phyloP scores from a whole-genome alignment of 2,329 filamentous ascomycete genomes.

The Ramularia collo-cygni region DNA sequence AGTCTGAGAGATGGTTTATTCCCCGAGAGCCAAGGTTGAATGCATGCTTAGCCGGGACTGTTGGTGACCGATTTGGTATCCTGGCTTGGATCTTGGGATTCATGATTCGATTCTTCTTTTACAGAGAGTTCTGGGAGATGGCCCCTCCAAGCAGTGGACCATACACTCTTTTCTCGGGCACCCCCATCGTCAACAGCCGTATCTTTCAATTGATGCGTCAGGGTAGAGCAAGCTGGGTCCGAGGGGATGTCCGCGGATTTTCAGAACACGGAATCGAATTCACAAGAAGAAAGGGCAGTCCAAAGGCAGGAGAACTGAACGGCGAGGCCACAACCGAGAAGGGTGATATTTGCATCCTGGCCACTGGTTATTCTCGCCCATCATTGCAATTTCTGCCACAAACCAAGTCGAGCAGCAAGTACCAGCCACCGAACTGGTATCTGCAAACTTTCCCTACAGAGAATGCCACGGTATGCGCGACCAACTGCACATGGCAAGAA shows the following conservation, averaged over 20 bases:
- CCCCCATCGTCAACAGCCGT: constrained; percentile 42
- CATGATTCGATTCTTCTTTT: constrained; percentile 70
- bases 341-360: constrained; percentile 73
- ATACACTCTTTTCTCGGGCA: constrained; percentile 69
- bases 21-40: constrained; percentile 71
- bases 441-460: constrained; percentile 74
- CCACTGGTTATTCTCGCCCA: constrained; percentile 72
- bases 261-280: constrained; percentile 58
- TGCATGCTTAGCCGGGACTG: constrained; percentile 65
- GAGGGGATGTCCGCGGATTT: constrained; percentile 67
- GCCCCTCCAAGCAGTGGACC: constrained; percentile 50
- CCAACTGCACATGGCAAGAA: constrained; percentile 76
- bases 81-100: constrained; percentile 72
- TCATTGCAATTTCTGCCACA: constrained; percentile 65
- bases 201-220: constrained; percentile 54
- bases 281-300: constrained; percentile 52
- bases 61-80: constrained; percentile 64
- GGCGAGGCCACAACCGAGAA: constrained; percentile 48
- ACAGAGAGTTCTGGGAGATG: constrained; percentile 68
- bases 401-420: constrained; percentile 65
- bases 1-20: constrained; percentile 24
- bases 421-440: constrained; percentile 78
- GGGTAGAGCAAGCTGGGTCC: constrained; percentile 69
- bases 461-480: constrained; percentile 67
- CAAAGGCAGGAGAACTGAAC: neutral